phyloP scores from a whole-genome alignment of 2,329 filamentous ascomycete genomes.

The Beauveria asiatica region DNA sequence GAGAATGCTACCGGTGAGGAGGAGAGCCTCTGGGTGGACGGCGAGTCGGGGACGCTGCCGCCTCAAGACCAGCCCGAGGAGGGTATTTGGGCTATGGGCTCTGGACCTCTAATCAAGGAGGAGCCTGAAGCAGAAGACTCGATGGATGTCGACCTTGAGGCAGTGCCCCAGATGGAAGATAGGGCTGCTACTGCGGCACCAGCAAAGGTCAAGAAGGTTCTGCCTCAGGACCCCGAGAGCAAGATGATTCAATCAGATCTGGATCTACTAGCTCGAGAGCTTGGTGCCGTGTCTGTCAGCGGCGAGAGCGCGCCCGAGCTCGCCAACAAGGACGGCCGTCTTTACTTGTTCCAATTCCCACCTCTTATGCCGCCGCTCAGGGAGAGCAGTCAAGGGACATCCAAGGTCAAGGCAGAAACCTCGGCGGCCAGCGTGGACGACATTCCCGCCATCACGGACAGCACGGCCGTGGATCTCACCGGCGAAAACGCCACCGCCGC shows the following conservation, averaged over 20 bases:
- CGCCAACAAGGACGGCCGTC: slow-evolving; percentile 41
- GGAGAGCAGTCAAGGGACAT: slow-evolving; percentile 16
- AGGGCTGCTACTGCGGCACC: slow-evolving; percentile 1
- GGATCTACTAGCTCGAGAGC: slow-evolving; percentile 33
- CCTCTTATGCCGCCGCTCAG: slow-evolving; percentile 51
- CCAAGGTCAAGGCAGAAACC: slow-evolving; percentile 35
- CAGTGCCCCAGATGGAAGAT: not conserved
- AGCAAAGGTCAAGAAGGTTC: slow-evolving; percentile 17
- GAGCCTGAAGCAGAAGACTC: slow-evolving; percentile 34
- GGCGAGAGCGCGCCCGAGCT: slow-evolving; percentile 21
- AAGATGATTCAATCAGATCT: slow-evolving; percentile 31
- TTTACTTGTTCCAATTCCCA: slow-evolving; percentile 59
- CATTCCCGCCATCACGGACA: slow-evolving; percentile 18
- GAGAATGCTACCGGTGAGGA: slow-evolving; percentile 38
- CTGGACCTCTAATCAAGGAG: slow-evolving; percentile 31
- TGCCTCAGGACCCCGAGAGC: slow-evolving; percentile 30
- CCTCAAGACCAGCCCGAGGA: slow-evolving; percentile 25
- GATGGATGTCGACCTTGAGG: slow-evolving; percentile 12
- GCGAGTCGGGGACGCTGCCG: slow-evolving; percentile 21
- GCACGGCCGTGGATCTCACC: slow-evolving; percentile 35
- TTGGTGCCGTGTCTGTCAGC: slow-evolving; percentile 28
- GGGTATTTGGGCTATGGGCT: slow-evolving; percentile 35
- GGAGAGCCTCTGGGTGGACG: slow-evolving; percentile 38
- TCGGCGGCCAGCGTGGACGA: slow-evolving; percentile 31
- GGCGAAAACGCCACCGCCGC: slow-evolving; percentile 14